phyloP scores from a whole-genome alignment of 2,329 filamentous ascomycete genomes.

The Seiridium cupressi region DNA sequence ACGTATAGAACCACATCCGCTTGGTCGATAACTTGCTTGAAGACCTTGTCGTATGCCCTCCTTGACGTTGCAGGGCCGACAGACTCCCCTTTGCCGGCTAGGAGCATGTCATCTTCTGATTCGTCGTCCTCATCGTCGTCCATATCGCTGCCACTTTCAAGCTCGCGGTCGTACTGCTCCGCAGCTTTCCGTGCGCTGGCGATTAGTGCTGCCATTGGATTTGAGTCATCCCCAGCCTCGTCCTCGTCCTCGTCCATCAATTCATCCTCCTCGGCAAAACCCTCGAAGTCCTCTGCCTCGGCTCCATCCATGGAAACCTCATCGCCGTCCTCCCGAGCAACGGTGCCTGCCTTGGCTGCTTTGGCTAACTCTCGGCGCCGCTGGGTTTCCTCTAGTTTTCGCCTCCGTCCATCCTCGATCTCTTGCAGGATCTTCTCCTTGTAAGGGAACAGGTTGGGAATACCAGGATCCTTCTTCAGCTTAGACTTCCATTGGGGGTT shows the following conservation, averaged over 20 bases:
- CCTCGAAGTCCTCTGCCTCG: constrained; percentile 47
- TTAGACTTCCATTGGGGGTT: constrained; percentile 96
- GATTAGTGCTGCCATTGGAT: constrained; percentile 89
- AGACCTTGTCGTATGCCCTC: constrained; percentile 91
- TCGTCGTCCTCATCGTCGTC: constrained; percentile 46
- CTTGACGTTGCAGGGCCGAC: constrained; percentile 64
- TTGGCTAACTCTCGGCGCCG: constrained; percentile 71
- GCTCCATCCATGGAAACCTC: constrained; percentile 43
- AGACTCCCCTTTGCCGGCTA: constrained; percentile 42
- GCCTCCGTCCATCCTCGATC: constrained; percentile 82
- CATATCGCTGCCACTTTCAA: constrained; percentile 59
- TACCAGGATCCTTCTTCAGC: constrained; percentile 96
- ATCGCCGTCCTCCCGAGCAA: constrained; percentile 41
- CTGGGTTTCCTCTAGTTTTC: constrained; percentile 77
- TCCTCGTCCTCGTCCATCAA: constrained; percentile 56
- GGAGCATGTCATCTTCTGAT: constrained; percentile 29
- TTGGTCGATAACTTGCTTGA: constrained; percentile 87
- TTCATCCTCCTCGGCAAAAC: constrained; percentile 46
- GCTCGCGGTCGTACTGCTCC: constrained; percentile 67
- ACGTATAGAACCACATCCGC: constrained; percentile 93
- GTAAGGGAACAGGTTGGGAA: constrained; percentile 95
- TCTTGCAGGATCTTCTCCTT: constrained; percentile 94
- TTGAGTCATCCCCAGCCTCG: constrained; percentile 58
- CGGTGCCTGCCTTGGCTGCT: constrained; percentile 57
- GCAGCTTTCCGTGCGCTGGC: constrained; percentile 80